Evolutionary conservation across 2,329 filamentous ascomycete species (phyloP).

Genomic region (Knoxdaviesia proteae): DNA sequence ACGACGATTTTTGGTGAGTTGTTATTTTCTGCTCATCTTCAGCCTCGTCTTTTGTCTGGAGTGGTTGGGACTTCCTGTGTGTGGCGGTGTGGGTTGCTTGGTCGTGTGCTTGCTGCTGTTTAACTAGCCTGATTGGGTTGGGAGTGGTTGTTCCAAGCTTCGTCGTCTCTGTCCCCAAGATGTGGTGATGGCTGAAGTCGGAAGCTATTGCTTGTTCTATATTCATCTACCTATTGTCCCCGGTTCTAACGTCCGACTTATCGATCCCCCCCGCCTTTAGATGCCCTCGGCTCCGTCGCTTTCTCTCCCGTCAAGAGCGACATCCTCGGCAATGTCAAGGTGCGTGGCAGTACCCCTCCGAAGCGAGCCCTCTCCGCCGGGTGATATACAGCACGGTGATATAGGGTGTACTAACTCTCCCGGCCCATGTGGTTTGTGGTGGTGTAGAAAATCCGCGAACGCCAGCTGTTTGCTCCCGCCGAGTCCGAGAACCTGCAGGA

Average conservation of each 20-base stretch:
- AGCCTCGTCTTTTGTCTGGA: not conserved
- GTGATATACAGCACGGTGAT: not conserved
- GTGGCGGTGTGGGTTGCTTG: not conserved
- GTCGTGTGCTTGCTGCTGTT: not conserved
- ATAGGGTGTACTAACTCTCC: not conserved
- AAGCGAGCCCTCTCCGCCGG: not conserved
- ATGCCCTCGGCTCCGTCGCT: constrained; percentile 46
- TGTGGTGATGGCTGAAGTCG: not conserved
- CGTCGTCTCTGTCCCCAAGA: not conserved
- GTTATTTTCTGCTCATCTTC: not conserved
- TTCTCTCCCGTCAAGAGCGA: constrained; percentile 86
- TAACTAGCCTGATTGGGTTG: too few relatives aligned
- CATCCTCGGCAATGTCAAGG: constrained; percentile 80
- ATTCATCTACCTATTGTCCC: constrained; percentile 1
- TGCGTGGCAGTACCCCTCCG: constrained; percentile 15
- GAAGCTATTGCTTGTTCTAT: not conserved
- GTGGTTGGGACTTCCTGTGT: not conserved
- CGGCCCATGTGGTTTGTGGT: too few relatives aligned
- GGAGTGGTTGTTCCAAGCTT: too few relatives aligned
- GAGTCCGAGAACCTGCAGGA: constrained; percentile 73
- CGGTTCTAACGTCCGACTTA: not conserved
- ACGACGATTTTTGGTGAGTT: constrained; percentile 62
- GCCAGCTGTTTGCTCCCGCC: constrained; percentile 55
- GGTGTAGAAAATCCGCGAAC: constrained; percentile 65
- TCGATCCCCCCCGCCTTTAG: constrained; percentile 13